These are phyloP conservation scores for Naganishia randhawae DNA, from an alignment of 768 basidiomycete species.

Conservation along the genomic window DNA sequence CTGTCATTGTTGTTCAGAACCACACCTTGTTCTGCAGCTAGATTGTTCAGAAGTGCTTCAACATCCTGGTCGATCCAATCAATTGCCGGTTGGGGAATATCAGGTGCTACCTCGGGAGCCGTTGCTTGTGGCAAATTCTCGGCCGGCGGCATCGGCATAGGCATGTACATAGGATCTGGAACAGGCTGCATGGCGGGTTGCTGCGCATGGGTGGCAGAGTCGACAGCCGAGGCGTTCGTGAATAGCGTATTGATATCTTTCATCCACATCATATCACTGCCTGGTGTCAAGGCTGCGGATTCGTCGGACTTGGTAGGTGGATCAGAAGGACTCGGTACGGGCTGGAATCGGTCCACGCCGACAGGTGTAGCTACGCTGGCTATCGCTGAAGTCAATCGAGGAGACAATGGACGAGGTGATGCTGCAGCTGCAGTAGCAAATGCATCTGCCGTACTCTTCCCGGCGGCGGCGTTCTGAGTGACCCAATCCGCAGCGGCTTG, in stretches of 20 bases:
- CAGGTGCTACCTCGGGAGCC: neutral
- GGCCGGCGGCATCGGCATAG: neutral
- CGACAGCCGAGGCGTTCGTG: conserved; percentile 14
- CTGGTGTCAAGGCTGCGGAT: neutral
- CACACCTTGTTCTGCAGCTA: conserved; percentile 7
- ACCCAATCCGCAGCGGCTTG: conserved; percentile 28
- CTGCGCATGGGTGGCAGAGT: conserved; percentile 5
- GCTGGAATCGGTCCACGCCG: conserved; percentile 9
- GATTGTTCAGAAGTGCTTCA: conserved; percentile 2
- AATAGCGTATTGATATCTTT: conserved; percentile 16
- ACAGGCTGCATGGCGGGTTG: neutral
- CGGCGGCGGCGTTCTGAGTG: neutral
- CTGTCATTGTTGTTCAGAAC: neutral
- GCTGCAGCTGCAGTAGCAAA: neutral
- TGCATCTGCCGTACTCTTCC: neutral
- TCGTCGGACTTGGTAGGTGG: conserved; percentile 14
- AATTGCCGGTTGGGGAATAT: neutral
- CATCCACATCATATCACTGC: conserved; percentile 16
- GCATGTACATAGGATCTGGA: neutral
- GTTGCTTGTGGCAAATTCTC: neutral
- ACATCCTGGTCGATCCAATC: conserved; percentile 12
- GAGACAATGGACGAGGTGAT: conserved; percentile 1
- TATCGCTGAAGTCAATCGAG: conserved; percentile 1
- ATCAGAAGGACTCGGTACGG: conserved; percentile 2
- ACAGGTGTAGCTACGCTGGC: neutral